phyloP scores from a whole-genome alignment of 2,329 filamentous ascomycete genomes.

The Cercospora brassicicola region DNA sequence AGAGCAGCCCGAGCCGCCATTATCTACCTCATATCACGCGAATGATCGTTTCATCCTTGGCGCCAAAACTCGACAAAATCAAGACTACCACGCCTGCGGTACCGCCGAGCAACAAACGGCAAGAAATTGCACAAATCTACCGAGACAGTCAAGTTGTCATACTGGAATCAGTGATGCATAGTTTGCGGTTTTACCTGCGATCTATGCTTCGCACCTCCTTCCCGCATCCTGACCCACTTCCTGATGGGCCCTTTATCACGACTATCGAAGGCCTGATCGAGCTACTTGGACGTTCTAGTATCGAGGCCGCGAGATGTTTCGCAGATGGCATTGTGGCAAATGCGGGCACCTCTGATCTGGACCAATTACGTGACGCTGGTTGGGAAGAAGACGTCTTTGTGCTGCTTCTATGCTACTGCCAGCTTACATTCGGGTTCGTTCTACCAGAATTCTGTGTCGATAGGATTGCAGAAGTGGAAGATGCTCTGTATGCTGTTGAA shows the following conservation, averaged over 20 bases:
- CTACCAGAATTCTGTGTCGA: conserved; percentile 26
- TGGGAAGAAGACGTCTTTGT: conserved; percentile 43
- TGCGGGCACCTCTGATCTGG: conserved; percentile 35
- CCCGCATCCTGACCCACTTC: conserved; percentile 8
- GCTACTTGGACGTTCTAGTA: conserved; percentile 41
- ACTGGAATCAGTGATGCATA: conserved; percentile 32
- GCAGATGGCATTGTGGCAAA: conserved; percentile 37
- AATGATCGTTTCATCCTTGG: conserved; percentile 39
- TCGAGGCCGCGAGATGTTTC: conserved; percentile 29
- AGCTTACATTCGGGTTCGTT: conserved; percentile 23
- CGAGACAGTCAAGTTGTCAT: conserved; percentile 44
- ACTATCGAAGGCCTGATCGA: conserved; percentile 36
- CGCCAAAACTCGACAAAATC: conserved; percentile 39
- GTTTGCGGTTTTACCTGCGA: conserved; percentile 34
- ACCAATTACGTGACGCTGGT: conserved; percentile 36
- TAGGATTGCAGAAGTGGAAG: conserved; percentile 10
- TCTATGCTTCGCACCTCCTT: conserved; percentile 24
- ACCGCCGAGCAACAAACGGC: conserved; percentile 41
- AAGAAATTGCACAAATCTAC: conserved; percentile 46
- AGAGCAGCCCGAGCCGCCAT: conserved; percentile 29
- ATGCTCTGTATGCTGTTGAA: conserved; percentile 17
- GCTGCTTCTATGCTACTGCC: conserved; percentile 36
- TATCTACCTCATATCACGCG: conserved; percentile 39
- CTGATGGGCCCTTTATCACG: conserved; percentile 28
- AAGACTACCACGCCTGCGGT: conserved; percentile 26